These are phyloP conservation scores for Aspergillus nanangensis DNA, from an alignment of 495 filamentous ascomycete genomes.

Conservation along the genomic window DNA sequence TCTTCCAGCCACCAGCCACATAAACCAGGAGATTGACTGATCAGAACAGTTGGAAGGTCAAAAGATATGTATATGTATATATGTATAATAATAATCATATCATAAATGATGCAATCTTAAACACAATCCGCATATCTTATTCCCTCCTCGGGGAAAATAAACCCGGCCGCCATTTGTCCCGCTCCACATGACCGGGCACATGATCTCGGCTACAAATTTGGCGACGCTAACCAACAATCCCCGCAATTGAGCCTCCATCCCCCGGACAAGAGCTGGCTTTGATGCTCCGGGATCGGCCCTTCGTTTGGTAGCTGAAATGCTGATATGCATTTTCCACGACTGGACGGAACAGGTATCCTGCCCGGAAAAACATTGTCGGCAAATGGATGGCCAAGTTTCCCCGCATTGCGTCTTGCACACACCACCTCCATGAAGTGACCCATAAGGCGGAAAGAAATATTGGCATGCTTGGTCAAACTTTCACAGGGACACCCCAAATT, in stretches of 20 bases:
- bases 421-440: background rate
- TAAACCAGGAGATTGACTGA: too few relatives aligned
- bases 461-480: too few relatives aligned
- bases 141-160: too few relatives aligned
- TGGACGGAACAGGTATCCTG: too few relatives aligned
- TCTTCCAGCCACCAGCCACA: background rate
- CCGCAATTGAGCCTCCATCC: conserved; percentile 16
- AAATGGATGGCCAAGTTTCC: background rate
- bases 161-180: too few relatives aligned
- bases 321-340: conserved; percentile 1
- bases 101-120: too few relatives aligned
- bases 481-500: too few relatives aligned
- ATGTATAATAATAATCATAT: too few relatives aligned
- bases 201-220: conserved; percentile 9
- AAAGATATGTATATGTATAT: too few relatives aligned
- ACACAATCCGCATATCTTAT: too few relatives aligned
- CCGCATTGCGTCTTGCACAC: background rate
- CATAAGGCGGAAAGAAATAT: too few relatives aligned
- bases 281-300: conserved; percentile 8
- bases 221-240: background rate
- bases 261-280: conserved; percentile 5
- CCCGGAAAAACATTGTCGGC: background rate
- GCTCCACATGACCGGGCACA: conserved; percentile 2
- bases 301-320: conserved; percentile 2
- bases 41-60: too few relatives aligned